Evolutionary conservation across 257 asterid genomes (phyloP), one percentile per base, ranked within the genome.

Genomic region (Nicotiana tomentosiformis): DNA sequence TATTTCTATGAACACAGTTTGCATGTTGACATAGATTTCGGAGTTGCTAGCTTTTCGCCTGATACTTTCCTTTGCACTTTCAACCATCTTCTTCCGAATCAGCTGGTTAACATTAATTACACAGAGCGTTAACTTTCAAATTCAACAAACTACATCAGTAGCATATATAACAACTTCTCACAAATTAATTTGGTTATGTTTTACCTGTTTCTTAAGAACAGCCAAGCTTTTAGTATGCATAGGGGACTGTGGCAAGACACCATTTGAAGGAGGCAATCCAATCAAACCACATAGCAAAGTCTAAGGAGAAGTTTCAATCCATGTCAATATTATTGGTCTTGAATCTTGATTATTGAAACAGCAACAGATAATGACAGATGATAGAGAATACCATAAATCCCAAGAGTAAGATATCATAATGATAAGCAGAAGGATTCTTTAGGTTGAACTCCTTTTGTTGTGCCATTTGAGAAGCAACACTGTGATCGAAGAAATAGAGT

Each of bases 1-100:
- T 35, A 91, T 81, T 70, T 89, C 91, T 8, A 89, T 62, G 84
- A 91, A 91, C 8, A 87, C 88, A 30, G 88, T 86, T 68, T 91
- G 91, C 92, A 91, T 88, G n/a, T 88, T 86, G 80, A 89, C 90
- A 70, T 91, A 91, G 18, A 91, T 89, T 82, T 89, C 92, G 6
- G 89, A 89, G 7, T 83, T 84, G 81, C 82, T 87, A 5, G 89
- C 91, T 51, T 88, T 86, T 17, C 82, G 83, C 76, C 83, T 88
- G 5, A 91, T 89, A n/a, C 91, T 83, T 80, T 88, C 89, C 66
- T 87, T 87, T 17, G 91, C 94, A 8, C 74, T 81, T 64, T 83
- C 37, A 35, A 91, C 88, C 91, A 91, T 89, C 83, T 88, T 89
- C 88, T 81, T 89, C 10, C 90, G 82, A 5, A 90, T 84, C 37